Evolutionary conservation across 2,329 filamentous ascomycete genomes (phyloP), one percentile per base, ranked within the genome.

Genomic region (Lachnellula arida): DNA sequence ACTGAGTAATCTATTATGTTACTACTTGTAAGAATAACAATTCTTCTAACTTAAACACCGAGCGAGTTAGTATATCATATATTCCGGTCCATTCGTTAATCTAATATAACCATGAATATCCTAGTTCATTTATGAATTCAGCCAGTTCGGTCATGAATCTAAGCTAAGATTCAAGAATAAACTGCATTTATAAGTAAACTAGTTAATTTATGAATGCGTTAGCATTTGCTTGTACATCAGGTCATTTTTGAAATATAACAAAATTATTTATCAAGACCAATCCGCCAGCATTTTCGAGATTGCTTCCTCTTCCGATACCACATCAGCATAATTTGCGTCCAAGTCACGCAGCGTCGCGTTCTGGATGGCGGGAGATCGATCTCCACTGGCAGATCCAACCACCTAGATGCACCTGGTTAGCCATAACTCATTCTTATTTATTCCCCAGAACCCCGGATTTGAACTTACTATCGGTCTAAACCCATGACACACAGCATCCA

Each of bases 301-400:
- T 1, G 75, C 75, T 46, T 77, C 74, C 7, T 64, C 66, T 52
- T 76, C 74, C 3, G 62, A 56, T 0, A 78, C 72, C 1, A 77
- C 74, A 61, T 78, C 75, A 1, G 72, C 74, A 64, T 77, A 76
- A 60, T 78, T 78, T 3, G 74, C 71, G 57, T 75, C 68, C 49
- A 78, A 68, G 55, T 78, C 75, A 53, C 76, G 75, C 4, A 77
- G 64, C 58, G 75, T 78, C 2, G 72, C 71, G 17, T 72, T 68
- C 50, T 78, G 75, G 42, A 78, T 76, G 35, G 72, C 70, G 12
- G 71, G 70, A 25, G 71, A 72, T 7, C 74, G 66, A 57, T 78
- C 75, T n/a, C 76, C 75, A 51, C 76, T 77, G 4, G 75, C 75
- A 32, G 71, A 62, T n/a, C 68, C 69, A 11, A 77, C 75, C 14